Evolutionary conservation across 345 rosid genomes (phyloP), one percentile per base, ranked within the genome.

Genomic region (Pistacia vera): DNA sequence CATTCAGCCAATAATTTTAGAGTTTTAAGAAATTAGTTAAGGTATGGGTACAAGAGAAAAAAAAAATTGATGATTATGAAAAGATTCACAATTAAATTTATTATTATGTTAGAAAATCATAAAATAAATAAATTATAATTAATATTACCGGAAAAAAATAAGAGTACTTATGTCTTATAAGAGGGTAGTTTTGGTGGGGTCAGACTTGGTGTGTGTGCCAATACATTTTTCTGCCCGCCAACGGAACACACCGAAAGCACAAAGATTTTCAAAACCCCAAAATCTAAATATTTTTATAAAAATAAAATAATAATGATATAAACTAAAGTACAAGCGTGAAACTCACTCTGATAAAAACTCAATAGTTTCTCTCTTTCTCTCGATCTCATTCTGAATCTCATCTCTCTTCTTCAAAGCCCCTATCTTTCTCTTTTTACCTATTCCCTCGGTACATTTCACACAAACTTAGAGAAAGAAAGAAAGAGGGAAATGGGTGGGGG

Each of bases 261-360:
- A 54, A 66, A 74, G 22, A 73, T 67, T 69, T 72, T 59, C 75
- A 57, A 79, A 71, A 49, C 73, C 75, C 75, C 48, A 73, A 64
- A 73, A 30, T 28, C 9, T 52, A 11, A 6, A 25, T 25, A 38
- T n/a, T 33, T 22, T n/a, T 33, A 65, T 36, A 52, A 5, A 59
- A 56, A 70, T 2, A 72, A 12, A 56, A 58, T 2, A 54, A 14
- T 41, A 41, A 63, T 51, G 3, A 38, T 41, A 65, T 25, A 70
- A 70, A 60, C 35, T 59, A 81, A 84, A 88, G 80, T 88, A 83
- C 90, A 86, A 85, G 85, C 85, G 81, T 84, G 85, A 86, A 80
- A 83, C 81, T 90, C 86, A 69, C 80, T 81, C 79, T 74, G 78
- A 72, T 86, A 75, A 83, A 85, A 85, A 81, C 54, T 75, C 84